These are phyloP conservation scores for Aulographum hederae DNA, from an alignment of 2,329 filamentous ascomycete species.

Conservation along the genomic window DNA sequence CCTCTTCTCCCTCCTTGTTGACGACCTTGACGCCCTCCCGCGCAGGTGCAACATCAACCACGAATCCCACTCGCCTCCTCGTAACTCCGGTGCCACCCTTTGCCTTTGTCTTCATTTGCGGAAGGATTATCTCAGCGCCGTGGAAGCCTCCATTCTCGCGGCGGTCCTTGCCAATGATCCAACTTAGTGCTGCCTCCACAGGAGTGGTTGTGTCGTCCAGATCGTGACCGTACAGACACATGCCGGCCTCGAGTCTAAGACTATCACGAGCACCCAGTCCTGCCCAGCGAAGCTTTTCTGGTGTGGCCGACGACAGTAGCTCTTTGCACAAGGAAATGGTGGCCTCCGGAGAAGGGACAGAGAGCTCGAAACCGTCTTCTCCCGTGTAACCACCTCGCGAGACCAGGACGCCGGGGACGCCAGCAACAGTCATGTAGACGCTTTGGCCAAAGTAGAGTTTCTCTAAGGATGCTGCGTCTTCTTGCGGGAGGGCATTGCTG, in stretches of 20 bases:
- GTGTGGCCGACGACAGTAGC: slow-evolving; percentile 40
- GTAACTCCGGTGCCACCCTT: slow-evolving; percentile 53
- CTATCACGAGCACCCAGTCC: slow-evolving; percentile 85
- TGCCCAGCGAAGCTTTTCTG: slow-evolving; percentile 56
- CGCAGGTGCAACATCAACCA: slow-evolving; percentile 67
- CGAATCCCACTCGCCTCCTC: slow-evolving; percentile 61
- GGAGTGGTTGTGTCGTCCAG: slow-evolving; percentile 63
- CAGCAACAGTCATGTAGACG: slow-evolving; percentile 40
- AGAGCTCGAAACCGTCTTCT: slow-evolving; percentile 96
- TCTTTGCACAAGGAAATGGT: slow-evolving; percentile 44
- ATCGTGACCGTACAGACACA: slow-evolving; percentile 99
- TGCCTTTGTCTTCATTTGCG: slow-evolving; percentile 55
- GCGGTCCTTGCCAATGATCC: slow-evolving; percentile 72
- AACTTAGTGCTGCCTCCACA: slow-evolving; percentile 47
- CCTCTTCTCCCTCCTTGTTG: slow-evolving; percentile 40
- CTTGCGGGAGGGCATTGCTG: slow-evolving; percentile 37
- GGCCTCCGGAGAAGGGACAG: slow-evolving; percentile 51
- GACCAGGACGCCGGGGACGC: slow-evolving; percentile 46
- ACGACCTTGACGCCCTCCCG: slow-evolving; percentile 75
- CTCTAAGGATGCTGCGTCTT: slow-evolving; percentile 33
- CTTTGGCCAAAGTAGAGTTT: slow-evolving; percentile 70
- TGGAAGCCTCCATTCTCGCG: slow-evolving; percentile 60
- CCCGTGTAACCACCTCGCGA: slow-evolving; percentile 90
- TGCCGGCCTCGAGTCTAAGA: slow-evolving; percentile 83
- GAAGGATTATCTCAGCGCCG: slow-evolving; percentile 59